Conservation (phyloP, 352 stramenopile species). For the Phytophthora podocarpi region DNA sequence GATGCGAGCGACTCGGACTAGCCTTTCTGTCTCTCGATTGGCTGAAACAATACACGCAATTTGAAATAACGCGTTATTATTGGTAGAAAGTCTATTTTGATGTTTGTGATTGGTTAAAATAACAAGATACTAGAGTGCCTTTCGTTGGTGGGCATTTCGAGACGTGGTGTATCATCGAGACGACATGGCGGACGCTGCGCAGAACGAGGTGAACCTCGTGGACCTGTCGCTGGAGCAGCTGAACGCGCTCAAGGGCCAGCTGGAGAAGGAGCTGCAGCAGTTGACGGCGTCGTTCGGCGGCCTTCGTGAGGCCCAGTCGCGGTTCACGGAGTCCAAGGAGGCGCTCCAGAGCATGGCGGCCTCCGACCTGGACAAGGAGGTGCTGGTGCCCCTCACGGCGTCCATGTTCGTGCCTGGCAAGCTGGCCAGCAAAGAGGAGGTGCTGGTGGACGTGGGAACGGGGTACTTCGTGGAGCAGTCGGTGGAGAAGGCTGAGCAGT, state of each 20-base stretch:
- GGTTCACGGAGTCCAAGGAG: constrained; percentile 83
- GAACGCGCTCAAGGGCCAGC: constrained; percentile 90
- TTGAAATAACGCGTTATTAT: constrained; percentile 5
- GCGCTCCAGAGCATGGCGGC: constrained; percentile 64
- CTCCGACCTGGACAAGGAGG: constrained; percentile 71
- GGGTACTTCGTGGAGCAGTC: constrained; percentile 95
- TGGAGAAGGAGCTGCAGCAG: constrained; percentile 86
- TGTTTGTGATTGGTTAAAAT: constrained; percentile 25
- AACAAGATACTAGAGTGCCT: constrained; percentile 11
- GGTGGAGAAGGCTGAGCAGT: constrained; percentile 85
- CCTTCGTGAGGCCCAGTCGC: constrained; percentile 75
- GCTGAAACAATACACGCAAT: constrained; percentile 24
- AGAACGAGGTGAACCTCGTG: constrained; percentile 78
- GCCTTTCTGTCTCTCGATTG: constrained; percentile 23
- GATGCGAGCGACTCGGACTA: constrained; percentile 37
- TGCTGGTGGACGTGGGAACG: constrained; percentile 95
- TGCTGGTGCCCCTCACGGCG: constrained; percentile 95
- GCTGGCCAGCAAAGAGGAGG: constrained; percentile 83
- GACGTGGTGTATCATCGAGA: constrained; percentile 14
- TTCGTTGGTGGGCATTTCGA: constrained; percentile 36
- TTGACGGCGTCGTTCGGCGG: constrained; percentile 70
- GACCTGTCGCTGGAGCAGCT: constrained; percentile 94
- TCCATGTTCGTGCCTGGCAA: constrained; percentile 94
- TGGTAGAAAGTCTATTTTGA: constrained; percentile 17
- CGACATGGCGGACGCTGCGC: constrained; percentile 48